Evolutionary conservation across 1,284 basidiomycete genomes (phyloP).

Genomic region (Ustilago tritici): DNA sequence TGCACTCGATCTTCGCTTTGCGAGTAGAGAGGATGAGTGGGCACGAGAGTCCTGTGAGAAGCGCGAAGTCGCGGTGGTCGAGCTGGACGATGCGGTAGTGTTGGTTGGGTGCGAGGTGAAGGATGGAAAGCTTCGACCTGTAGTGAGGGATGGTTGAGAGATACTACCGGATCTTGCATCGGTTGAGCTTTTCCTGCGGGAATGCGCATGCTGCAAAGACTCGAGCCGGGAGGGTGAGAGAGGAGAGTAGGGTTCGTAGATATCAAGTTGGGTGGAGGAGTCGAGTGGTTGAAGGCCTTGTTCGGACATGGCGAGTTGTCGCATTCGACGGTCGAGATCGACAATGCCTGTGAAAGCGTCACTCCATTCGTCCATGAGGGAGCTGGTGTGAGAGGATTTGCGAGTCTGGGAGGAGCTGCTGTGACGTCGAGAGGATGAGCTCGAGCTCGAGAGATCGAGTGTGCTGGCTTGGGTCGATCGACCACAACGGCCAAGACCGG

Average conservation of each 20-base stretch:
- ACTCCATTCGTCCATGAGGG: slow-evolving; percentile 51
- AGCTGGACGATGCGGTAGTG: slow-evolving; percentile 10
- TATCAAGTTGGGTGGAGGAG: background rate
- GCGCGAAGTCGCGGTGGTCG: slow-evolving; percentile 24
- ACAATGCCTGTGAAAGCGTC: slow-evolving; percentile 53
- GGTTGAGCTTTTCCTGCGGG: slow-evolving; percentile 20
- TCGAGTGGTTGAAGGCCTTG: slow-evolving; percentile 12
- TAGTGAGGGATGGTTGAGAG: slow-evolving; percentile 29
- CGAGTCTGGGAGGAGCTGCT: slow-evolving; percentile 25
- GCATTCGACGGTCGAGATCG: slow-evolving; percentile 51
- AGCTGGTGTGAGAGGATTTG: slow-evolving; percentile 19
- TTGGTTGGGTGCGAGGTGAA: slow-evolving; percentile 10
- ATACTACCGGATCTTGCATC: slow-evolving; percentile 12
- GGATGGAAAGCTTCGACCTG: slow-evolving; percentile 21
- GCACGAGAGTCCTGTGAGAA: slow-evolving; percentile 38
- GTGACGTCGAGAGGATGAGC: slow-evolving; percentile 24
- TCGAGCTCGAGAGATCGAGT: slow-evolving; percentile 16
- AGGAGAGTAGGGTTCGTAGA: slow-evolving; percentile 27
- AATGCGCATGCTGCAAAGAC: slow-evolving; percentile 7
- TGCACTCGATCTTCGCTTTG: slow-evolving; percentile 28
- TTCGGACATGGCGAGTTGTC: slow-evolving; percentile 49
- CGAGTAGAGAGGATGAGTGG: slow-evolving; percentile 21
- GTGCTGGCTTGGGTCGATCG: slow-evolving; percentile 12
- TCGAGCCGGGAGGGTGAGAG: slow-evolving; percentile 3
- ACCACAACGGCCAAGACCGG: slow-evolving; percentile 18